Evolutionary conservation across 1,139 yeast species (phyloP), one percentile per base, ranked within the genome.

Genomic region (Suhomyces terraborum): DNA sequence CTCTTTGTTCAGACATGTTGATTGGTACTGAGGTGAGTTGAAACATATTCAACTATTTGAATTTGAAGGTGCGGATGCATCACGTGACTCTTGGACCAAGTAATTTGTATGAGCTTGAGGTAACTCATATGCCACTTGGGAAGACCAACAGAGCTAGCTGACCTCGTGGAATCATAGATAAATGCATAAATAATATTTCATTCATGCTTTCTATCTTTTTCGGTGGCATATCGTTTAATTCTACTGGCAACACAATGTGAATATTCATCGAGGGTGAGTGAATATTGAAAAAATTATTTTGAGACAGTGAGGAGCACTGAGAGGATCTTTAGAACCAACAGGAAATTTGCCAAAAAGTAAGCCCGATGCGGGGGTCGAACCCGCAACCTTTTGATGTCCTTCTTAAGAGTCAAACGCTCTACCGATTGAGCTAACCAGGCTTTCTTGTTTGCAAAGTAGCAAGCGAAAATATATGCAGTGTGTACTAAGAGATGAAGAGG

Each of bases 341-440:
- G 23, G 10, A 4, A 6, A 21, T 8, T 8, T 8, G 7, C 10
- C 9, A 36, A 36, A 40, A 40, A 24, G 8, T 8, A 38, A 66
- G 69, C 72, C 71, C 73, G 59, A 67, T 66, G 72, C 73, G 73
- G 73, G 73, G 71, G 67, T 67, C 73, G 72, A 67, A 67, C 73
- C 72, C 72, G 73, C 70, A 66, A 63, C 73, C 73, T 67, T 67
- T 66, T 65, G 72, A 67, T 62, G 28, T 41, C 50, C 26, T 33
- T 8, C 14, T 16, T 46, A 46, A 46, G 49, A 46, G 50, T 45
- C 54, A 39, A 55, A 54, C 33, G 45, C 38, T 29, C 48, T 45
- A 47, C 48, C 48, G 50, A 44, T 45, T 45, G 48, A 47, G 48
- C 27, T 24, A 24, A 24, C 27, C 27, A 24, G 27, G 27, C 27